phyloP scores from a whole-genome alignment of 2,329 filamentous ascomycete genomes.

The Sarocladium strictum region DNA sequence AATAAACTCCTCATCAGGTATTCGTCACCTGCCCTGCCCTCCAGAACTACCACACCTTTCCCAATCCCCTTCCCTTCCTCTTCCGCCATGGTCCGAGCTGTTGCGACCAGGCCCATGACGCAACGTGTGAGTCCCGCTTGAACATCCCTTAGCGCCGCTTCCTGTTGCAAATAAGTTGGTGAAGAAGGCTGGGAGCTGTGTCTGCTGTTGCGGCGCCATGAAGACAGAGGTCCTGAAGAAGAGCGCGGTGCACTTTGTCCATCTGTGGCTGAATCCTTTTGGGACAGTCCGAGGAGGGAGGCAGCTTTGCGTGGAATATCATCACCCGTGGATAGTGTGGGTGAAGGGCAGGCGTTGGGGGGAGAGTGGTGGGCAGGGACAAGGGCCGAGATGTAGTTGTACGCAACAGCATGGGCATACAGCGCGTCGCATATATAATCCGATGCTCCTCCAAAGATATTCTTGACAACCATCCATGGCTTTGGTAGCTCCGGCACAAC shows the following conservation, averaged over 20 bases:
- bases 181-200: constrained; percentile 10
- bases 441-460: constrained; percentile 46
- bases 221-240: constrained; percentile 11
- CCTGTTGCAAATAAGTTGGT: constrained; percentile 11
- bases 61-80: constrained; percentile 22
- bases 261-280: not conserved
- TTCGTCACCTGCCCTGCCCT: constrained; percentile 27
- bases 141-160: constrained; percentile 36
- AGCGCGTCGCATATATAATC: constrained; percentile 53
- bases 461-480: constrained; percentile 40
- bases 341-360: constrained; percentile 13
- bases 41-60: constrained; percentile 20
- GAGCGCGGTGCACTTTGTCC: not conserved
- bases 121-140: constrained; percentile 45
- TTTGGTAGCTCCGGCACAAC: constrained; percentile 16
- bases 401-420: constrained; percentile 53
- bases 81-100: constrained; percentile 34
- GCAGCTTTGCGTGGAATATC: constrained; percentile 48
- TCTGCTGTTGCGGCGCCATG: constrained; percentile 12
- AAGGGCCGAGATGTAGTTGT: constrained; percentile 47
- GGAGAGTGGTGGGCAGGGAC: constrained; percentile 16
- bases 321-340: constrained; percentile 19
- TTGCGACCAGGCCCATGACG: constrained; percentile 44
- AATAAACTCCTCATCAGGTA: constrained; percentile 35
- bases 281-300: constrained; percentile 40